These are phyloP conservation scores for Phytophthora megakarya DNA, from an alignment of 352 stramenopile genomes.

Conservation along the genomic window DNA sequence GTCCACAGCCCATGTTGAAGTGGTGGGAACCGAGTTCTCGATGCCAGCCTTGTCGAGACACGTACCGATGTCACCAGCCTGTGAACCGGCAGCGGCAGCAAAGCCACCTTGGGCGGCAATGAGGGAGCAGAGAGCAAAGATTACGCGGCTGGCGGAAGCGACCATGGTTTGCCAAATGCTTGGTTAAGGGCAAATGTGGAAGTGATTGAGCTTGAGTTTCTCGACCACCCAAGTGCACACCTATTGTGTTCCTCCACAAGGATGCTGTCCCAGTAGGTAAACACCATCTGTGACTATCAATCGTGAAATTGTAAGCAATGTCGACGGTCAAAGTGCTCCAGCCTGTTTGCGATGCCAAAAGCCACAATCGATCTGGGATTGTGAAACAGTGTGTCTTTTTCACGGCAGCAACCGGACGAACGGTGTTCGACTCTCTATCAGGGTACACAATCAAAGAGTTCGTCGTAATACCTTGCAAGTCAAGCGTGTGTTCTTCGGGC, in stretches of 20 bases:
- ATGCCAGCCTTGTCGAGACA: constrained; percentile 23
- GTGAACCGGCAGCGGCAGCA: constrained; percentile 1
- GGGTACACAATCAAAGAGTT: too few relatives aligned
- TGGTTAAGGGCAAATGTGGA: constrained; percentile 16
- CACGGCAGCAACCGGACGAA: constrained; percentile 5
- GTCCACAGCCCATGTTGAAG: constrained; percentile 28
- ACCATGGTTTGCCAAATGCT: constrained; percentile 24
- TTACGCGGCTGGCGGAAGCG: constrained; percentile 15
- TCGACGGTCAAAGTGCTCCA: neutral
- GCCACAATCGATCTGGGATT: neutral
- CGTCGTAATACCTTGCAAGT: too few relatives aligned
- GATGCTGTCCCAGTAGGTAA: neutral
- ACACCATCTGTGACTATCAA: neutral
- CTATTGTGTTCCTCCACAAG: neutral
- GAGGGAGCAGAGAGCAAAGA: constrained; percentile 35
- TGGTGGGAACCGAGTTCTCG: constrained; percentile 28
- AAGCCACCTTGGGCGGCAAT: constrained; percentile 24
- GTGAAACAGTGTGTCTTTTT: constrained; percentile 13
- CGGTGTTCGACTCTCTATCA: neutral
- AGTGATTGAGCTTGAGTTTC: constrained; percentile 8
- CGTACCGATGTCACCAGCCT: constrained; percentile 13
- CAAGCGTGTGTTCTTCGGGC: too few relatives aligned
- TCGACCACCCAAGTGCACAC: too few relatives aligned
- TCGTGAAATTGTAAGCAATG: constrained; percentile 1
- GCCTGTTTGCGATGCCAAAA: neutral